Percentiles rank a stretch among this genome's conserved stretches.
Conservation (phyloP, 805 yeast species). For the Yueomyces sinensis region DNA sequence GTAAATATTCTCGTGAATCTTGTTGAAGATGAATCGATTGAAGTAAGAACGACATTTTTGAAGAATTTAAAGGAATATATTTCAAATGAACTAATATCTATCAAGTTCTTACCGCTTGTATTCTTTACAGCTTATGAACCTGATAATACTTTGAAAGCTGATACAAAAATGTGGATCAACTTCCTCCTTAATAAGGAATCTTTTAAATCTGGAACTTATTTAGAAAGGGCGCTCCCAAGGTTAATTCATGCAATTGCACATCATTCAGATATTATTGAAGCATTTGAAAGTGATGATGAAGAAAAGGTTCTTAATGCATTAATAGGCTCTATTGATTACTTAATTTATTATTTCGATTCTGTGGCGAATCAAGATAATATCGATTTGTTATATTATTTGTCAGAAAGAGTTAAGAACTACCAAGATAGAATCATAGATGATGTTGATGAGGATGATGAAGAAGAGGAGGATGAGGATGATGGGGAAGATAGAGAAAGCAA, state of each 20-base stretch:
- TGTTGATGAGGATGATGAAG: constrained; percentile 19
- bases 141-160: constrained; percentile 31
- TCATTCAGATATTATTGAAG: constrained; percentile 44
- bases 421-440: constrained; percentile 37
- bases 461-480: constrained; percentile 4
- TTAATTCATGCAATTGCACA: constrained; percentile 62
- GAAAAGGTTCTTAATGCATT: constrained; percentile 29
- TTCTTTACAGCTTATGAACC: constrained; percentile 76
- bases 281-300: constrained; percentile 25
- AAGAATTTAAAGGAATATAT: constrained; percentile 37
- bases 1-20: constrained; percentile 41
- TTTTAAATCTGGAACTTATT: constrained; percentile 30
- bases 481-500: constrained; percentile 14
- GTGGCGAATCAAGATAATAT: constrained; percentile 55
- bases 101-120: constrained; percentile 50
- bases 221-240: constrained; percentile 57
- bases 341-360: constrained; percentile 44
- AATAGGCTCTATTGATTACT: constrained; percentile 43
- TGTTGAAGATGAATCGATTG: constrained; percentile 50
- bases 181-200: constrained; percentile 33
- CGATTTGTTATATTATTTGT: constrained; percentile 59
- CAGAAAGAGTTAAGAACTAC: constrained; percentile 69
- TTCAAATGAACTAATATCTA: constrained; percentile 41
- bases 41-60: constrained; percentile 43
- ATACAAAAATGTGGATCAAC: constrained; percentile 56